These are phyloP conservation scores for Penicillium subrubescens DNA, from an alignment of 495 filamentous ascomycete species.

Conservation along the genomic window DNA sequence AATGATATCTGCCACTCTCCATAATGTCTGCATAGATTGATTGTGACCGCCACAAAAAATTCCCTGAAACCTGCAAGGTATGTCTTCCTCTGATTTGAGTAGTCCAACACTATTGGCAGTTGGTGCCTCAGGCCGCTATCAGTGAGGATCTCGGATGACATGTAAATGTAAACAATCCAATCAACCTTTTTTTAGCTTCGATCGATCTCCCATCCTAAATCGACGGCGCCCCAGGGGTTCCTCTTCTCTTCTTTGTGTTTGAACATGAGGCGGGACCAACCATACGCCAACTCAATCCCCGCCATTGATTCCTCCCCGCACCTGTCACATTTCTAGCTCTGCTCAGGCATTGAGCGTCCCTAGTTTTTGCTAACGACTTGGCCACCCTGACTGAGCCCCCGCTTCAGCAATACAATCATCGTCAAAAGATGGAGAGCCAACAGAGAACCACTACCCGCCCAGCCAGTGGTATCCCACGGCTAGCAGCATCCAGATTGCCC, in stretches of 20 bases:
- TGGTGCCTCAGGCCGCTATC: constrained; percentile 31
- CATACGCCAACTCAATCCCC: background rate
- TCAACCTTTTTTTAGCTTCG: constrained; percentile 15
- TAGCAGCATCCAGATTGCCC: constrained; percentile 41
- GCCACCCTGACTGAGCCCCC: constrained; percentile 1
- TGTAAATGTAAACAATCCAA: constrained; percentile 35
- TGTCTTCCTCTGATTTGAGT: background rate
- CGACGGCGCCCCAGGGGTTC: constrained; percentile 1
- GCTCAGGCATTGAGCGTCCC: constrained; percentile 1
- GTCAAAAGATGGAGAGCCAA: constrained; percentile 39
- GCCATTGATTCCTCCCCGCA: constrained; percentile 6
- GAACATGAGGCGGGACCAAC: background rate
- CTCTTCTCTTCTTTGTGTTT: background rate
- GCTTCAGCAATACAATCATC: background rate
- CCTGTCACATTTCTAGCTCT: constrained; percentile 16
- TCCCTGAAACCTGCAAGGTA: background rate
- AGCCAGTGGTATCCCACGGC: constrained; percentile 45
- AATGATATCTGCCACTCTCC: background rate
- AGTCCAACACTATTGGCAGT: background rate
- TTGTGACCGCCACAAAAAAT: background rate
- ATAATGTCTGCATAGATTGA: background rate
- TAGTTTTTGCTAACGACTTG: constrained; percentile 11
- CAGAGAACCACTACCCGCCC: constrained; percentile 30
- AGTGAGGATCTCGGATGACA: constrained; percentile 16
- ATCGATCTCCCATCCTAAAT: constrained; percentile 5